Evolutionary conservation across 441 rosid species (phyloP), one percentile per base, ranked within the genome.

Genomic region (Viola pubescens): DNA sequence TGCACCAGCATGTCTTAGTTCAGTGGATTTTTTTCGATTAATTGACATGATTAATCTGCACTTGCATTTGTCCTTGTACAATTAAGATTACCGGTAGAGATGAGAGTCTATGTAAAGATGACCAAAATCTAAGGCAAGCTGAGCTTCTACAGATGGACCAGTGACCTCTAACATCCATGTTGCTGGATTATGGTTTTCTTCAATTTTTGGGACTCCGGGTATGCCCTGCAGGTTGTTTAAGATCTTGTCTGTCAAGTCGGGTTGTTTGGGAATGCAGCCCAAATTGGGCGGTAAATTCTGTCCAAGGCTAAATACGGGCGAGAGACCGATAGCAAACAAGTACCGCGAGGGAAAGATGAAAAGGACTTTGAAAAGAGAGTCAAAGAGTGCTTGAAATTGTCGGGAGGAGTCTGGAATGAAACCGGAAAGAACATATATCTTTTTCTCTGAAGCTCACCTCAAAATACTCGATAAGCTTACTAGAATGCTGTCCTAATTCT

Each of bases 81-180:
- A 2, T 10, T 5, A n/a, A 48, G 34, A 67, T 62, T 64, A 78
- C 82, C 14, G 37, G 75, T 42, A 59, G 9, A 64, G 68, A 63
- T 45, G 56, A 53, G 82, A 78, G n/a, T 72, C 62, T 16, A 40
- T 61, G 48, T 70, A 78, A 43, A 69, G 51, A 48, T 2, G 0
- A 39, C 56, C 58, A 26, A 66, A 78, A 60, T 78, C 71, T 48
- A 78, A 9, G 60, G 71, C 70, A 39, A 72, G 75, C 38, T 41
- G 66, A 62, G 65, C 43, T 66, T 78, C 82, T 19, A 38, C 44
- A 0, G 79, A 70, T 52, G 71, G 51, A 50, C 54, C 37, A 0
- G 75, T 66, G 46, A 70, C 60, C 49, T 76, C 75, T 38, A 72
- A 61, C 79, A 75, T 75, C 79, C 79, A 75, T 53, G 79, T 72